phyloP scores from a whole-genome alignment of 495 filamentous ascomycete genomes.

The Aspergillus olivimuriae region DNA sequence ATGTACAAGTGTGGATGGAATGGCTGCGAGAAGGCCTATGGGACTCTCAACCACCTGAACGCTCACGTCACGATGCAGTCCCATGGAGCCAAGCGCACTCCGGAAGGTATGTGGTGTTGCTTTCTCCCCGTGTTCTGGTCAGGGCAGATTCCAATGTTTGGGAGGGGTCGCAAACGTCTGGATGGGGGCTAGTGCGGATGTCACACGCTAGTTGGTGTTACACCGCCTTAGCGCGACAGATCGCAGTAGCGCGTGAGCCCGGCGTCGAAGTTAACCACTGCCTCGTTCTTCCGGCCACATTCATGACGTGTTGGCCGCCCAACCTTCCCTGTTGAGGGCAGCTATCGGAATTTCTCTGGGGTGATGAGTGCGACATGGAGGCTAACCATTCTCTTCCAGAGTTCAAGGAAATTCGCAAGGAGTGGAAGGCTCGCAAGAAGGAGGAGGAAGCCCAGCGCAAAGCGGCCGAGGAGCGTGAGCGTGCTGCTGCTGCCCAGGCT shows the following conservation, averaged over 20 bases:
- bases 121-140: constrained; percentile 8
- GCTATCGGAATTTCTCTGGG: too few species aligned
- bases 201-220: constrained; percentile 45
- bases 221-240: constrained; percentile 37
- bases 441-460: constrained; percentile 90
- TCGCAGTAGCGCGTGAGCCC: constrained; percentile 42
- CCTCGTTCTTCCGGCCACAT: background rate
- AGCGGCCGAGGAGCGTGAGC: constrained; percentile 81
- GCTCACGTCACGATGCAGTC: constrained; percentile 98
- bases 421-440: constrained; percentile 99
- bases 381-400: constrained; percentile 44
- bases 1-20: constrained; percentile 99
- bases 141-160: constrained; percentile 6
- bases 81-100: constrained; percentile 85
- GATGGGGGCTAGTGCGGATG: constrained; percentile 30
- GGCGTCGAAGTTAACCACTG: constrained; percentile 30
- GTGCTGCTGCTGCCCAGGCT: constrained; percentile 54
- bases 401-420: constrained; percentile 98
- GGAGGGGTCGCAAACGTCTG: constrained; percentile 31
- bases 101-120: constrained; percentile 69
- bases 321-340: too few species aligned
- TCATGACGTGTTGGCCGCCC: constrained; percentile 3
- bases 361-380: too few species aligned
- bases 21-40: constrained; percentile 96
- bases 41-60: constrained; percentile 92